These are phyloP conservation scores for Mortierella sp. DNA, from an alignment of 371 early-diverging fungal species.

Conservation along the genomic window DNA sequence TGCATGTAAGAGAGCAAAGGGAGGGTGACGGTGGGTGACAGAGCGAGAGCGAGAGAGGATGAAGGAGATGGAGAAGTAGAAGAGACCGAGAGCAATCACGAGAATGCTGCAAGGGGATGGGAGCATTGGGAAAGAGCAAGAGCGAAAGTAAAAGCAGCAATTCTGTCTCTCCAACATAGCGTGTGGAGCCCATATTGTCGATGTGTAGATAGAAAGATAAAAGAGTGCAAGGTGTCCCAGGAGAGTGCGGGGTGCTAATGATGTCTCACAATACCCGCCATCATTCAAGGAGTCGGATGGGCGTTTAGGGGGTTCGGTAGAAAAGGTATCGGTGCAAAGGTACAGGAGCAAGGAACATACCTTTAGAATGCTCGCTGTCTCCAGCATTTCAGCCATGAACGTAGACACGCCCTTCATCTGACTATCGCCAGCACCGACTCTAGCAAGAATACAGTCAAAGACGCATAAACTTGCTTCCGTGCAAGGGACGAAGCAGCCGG, in stretches of 20 bases:
- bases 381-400: conserved; percentile 99
- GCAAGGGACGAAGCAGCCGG: conserved; percentile 99
- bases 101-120: neutral
- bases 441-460: conserved; percentile 94
- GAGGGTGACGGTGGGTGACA: neutral
- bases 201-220: neutral
- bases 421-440: conserved; percentile 98
- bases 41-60: neutral
- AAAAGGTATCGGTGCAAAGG: neutral
- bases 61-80: neutral
- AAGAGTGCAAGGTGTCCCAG: neutral
- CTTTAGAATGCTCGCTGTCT: conserved; percentile 95
- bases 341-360: conserved; percentile 53
- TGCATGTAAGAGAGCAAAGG: neutral
- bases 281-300: neutral
- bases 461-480: conserved; percentile 83
- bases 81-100: neutral
- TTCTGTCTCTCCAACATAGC: conserved; percentile 11
- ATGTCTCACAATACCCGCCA: neutral
- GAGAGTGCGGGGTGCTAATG: conserved; percentile 11
- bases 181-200: neutral
- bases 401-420: conserved; percentile 96
- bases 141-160: neutral
- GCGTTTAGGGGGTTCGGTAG: neutral
- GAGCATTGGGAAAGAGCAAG: conserved; percentile 15